Conservation (phyloP, 2,329 filamentous ascomycete genomes). For the Pseudogymnoascus sp. region DNA sequence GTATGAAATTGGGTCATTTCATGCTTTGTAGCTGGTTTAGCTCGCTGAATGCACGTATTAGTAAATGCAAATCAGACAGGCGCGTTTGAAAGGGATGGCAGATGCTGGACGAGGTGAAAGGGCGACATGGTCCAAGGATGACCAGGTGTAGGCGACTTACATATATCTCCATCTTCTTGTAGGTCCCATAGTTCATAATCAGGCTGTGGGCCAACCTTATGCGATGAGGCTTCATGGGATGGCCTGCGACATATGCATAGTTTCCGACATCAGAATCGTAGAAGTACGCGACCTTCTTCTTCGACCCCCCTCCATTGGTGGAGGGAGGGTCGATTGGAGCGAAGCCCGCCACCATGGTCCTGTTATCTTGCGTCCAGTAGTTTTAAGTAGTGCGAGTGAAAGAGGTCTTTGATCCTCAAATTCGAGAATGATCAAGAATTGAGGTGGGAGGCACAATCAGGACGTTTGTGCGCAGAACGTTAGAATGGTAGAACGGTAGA, state of each 20-base stretch:
- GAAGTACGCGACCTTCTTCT: constrained; percentile 92
- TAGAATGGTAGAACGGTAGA: not conserved
- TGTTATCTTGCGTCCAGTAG: not conserved
- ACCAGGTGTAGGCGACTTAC: constrained; percentile 44
- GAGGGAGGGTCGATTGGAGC: constrained; percentile 46
- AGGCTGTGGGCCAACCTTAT: constrained; percentile 91
- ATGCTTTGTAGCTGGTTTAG: constrained; percentile 77
- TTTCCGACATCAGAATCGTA: constrained; percentile 98
- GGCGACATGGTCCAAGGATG: not conserved
- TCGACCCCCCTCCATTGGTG: constrained; percentile 42
- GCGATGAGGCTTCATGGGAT: constrained; percentile 98
- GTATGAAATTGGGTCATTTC: constrained; percentile 95
- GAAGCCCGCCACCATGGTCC: constrained; percentile 30
- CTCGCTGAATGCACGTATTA: constrained; percentile 45
- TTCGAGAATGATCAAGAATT: not conserved
- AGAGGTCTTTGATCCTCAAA: not conserved
- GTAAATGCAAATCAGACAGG: not conserved
- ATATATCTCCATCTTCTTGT: constrained; percentile 95
- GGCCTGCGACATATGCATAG: constrained; percentile 92
- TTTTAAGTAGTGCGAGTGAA: not conserved
- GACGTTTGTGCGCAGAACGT: not conserved
- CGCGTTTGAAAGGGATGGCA: not conserved
- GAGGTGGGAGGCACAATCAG: not conserved
- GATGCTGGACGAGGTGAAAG: constrained; percentile 10
- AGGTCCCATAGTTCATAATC: constrained; percentile 91